phyloP scores from a whole-genome alignment of 2,329 filamentous ascomycete species.

The Hysterium pulicare region DNA sequence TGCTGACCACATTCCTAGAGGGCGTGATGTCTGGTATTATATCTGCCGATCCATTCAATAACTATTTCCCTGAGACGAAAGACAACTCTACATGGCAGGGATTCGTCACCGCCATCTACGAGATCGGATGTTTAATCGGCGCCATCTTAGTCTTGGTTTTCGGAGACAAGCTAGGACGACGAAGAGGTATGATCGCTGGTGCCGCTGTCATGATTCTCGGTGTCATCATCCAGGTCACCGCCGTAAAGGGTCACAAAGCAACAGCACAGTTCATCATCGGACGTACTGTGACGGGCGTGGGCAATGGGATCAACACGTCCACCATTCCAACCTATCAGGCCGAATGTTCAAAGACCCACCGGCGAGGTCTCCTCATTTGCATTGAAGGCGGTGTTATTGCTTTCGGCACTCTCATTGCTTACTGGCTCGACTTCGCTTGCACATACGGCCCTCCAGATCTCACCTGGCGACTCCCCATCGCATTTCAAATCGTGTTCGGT shows the following conservation, averaged over 20 bases:
- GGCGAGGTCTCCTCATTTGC: conserved; percentile 60
- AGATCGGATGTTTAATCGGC: conserved; percentile 48
- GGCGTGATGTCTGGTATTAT: conserved; percentile 39
- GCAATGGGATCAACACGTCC: conserved; percentile 55
- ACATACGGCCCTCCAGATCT: conserved; percentile 28
- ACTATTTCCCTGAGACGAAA: conserved; percentile 39
- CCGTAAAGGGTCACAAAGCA: conserved; percentile 29
- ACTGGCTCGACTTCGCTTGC: conserved; percentile 44
- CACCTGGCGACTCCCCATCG: conserved; percentile 52
- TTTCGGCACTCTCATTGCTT: conserved; percentile 51
- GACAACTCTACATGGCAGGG: conserved; percentile 48
- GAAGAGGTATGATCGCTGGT: conserved; percentile 42
- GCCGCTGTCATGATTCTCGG: conserved; percentile 43
- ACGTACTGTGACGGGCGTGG: conserved; percentile 51
- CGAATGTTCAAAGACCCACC: conserved; percentile 53
- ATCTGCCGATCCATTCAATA: conserved; percentile 30
- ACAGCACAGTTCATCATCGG: conserved; percentile 53
- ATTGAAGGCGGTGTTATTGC: conserved; percentile 55
- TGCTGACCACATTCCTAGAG: conserved; percentile 14
- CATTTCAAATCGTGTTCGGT: conserved; percentile 52
- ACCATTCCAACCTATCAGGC: conserved; percentile 55
- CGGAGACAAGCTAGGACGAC: conserved; percentile 43
- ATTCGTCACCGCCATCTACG: conserved; percentile 52
- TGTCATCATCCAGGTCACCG: conserved; percentile 39
- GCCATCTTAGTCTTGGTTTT: conserved; percentile 37